Base-by-base conservation (phyloP, 1,284 basidiomycete species). In the Trichosporon sp. region DNA sequence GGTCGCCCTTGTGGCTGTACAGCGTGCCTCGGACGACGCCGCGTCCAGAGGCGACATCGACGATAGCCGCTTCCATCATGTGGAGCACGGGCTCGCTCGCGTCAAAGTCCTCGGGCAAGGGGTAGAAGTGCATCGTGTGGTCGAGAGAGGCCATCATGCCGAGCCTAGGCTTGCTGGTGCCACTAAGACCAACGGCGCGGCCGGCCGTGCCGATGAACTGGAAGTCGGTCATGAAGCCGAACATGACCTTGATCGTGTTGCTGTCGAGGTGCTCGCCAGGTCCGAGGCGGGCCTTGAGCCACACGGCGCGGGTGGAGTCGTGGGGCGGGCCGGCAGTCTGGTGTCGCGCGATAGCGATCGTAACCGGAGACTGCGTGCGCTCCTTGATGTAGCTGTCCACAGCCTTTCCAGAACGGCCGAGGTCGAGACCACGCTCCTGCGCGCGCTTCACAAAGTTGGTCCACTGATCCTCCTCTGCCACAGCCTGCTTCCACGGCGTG, bases 161-260 rank as follows among this genome's bases (percentile, higher is more conserved):
- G 26, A 91, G 80, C 4, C 87, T 76, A 16, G 79, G 84, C 35
- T 66, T 75, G 19, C 73, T 80, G 56, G 70, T 79, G 51, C 81
- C 78, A 7, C 88, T 87, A n/a, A 94, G 85, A 0, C 90, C 90
- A 59, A 92, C 85, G 2, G 89, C 88, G n/a, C 87, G 87, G 0
- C 87, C 83, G 1, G 90, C 91, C 0, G 88, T 88, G 8, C 87
- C 85, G 71, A 95, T 90, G 76, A 95, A 92, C 78, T 91, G 87
- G 63, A 92, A 85, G 81, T 96, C 94, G 1, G 93, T 93, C 68
- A 94, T 87, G 78, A 94, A 96, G 2, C 90, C 90, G 67, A 96
- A 86, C 72, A 96, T 93, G 76, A 92, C 93, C 92, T 94, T 94
- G 77, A 95, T 91, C 78, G 91, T 92, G 63, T 90, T 88, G 4